These are phyloP conservation scores for Dictyostelium capitatum DNA, from an alignment of 78 protist species.

Conservation along the genomic window DNA sequence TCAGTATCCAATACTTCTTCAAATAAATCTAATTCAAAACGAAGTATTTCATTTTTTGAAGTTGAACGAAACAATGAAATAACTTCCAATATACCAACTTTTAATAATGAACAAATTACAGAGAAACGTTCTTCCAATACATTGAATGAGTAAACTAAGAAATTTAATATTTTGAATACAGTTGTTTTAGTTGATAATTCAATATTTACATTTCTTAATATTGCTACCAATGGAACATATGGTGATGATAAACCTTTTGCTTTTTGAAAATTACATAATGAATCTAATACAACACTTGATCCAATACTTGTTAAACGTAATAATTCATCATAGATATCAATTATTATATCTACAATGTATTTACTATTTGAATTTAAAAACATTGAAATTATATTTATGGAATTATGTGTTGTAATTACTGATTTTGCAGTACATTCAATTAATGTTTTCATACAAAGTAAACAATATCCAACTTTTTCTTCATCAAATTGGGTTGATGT, in stretches of 20 bases:
- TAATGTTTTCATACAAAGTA: conserved; percentile 1
- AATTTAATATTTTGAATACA: conserved; percentile 22
- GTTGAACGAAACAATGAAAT: neutral
- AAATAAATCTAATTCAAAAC: conserved; percentile 28
- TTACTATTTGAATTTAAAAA: conserved; percentile 26
- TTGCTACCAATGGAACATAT: conserved; percentile 33
- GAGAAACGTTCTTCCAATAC: conserved; percentile 26
- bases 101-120: conserved; percentile 6
- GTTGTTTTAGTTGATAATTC: conserved; percentile 24
- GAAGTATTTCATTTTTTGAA: neutral
- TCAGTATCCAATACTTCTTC: conserved; percentile 43
- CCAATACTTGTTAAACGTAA: conserved; percentile 8
- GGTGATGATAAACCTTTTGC: neutral
- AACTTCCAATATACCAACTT: conserved; percentile 31
- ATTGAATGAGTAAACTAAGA: conserved; percentile 13
- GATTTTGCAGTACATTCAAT: conserved; percentile 29
- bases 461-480: conserved; percentile 42
- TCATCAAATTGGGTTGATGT: neutral
- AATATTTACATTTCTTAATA: neutral
- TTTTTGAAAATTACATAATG: conserved; percentile 5
- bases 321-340: conserved; percentile 35
- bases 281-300: conserved; percentile 6
- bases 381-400: conserved; percentile 17
- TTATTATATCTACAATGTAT: conserved; percentile 17
- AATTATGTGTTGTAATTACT: neutral